A percentile compares a stretch with the other conserved stretches of the same genome.
Evolutionary conservation across 345 rosid genomes (phyloP).

Genomic region (Moringa oleifera): DNA sequence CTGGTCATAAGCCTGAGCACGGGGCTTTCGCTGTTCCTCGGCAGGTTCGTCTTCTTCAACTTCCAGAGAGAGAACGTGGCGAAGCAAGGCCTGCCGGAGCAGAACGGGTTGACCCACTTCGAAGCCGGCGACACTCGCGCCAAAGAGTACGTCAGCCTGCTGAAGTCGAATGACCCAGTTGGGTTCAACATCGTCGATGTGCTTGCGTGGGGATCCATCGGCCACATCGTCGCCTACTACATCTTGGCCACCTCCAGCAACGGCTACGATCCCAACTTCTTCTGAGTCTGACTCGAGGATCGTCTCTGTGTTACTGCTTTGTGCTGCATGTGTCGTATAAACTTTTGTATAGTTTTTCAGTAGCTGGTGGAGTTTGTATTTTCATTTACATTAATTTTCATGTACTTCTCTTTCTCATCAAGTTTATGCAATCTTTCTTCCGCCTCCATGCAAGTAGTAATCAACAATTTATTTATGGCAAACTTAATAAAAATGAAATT

Average conservation of each 20-base stretch:
- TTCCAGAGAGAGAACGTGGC: constrained; percentile 98
- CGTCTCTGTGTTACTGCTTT: too few relatives aligned
- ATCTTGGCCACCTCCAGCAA: constrained; percentile 95
- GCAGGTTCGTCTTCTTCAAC: constrained; percentile 96
- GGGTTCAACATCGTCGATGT: constrained; percentile 97
- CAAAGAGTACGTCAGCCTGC: constrained; percentile 84
- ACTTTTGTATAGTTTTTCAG: too few relatives aligned
- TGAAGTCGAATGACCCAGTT: constrained; percentile 92
- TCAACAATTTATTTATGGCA: too few relatives aligned
- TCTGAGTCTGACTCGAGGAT: constrained; percentile 2
- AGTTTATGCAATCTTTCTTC: too few relatives aligned
- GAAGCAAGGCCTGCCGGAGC: constrained; percentile 90
- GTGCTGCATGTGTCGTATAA: too few relatives aligned
- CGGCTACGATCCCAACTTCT: constrained; percentile 88
- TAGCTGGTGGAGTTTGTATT: too few relatives aligned
- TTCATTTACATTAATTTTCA: too few relatives aligned
- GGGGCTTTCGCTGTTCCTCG: constrained; percentile 87
- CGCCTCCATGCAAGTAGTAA: too few relatives aligned
- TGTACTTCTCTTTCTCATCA: too few relatives aligned
- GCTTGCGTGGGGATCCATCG: constrained; percentile 98
- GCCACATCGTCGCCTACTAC: constrained; percentile 95
- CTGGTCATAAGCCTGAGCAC: constrained; percentile 95
- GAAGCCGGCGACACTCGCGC: constrained; percentile 95
- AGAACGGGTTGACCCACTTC: constrained; percentile 87
- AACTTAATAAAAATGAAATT: too few relatives aligned